A percentile compares a stretch with the other conserved stretches of the same genome.
Evolutionary conservation across 208 protist genomes (phyloP).

Genomic region (Trypanosoma vivax): DNA sequence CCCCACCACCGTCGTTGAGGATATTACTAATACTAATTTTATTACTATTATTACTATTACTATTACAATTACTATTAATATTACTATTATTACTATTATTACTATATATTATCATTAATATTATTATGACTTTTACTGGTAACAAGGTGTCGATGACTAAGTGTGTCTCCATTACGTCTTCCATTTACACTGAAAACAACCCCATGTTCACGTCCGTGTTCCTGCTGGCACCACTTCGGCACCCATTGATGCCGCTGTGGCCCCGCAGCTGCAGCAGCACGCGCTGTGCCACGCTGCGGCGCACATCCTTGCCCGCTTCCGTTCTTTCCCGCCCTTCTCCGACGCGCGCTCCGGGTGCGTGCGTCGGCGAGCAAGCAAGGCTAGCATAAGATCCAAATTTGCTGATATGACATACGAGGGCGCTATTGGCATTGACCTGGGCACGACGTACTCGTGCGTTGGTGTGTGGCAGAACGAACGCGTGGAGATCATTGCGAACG

Average conservation of each 20-base stretch:
- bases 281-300: background rate
- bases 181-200: no score
- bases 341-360: no score
- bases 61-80: background rate
- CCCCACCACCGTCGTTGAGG: no score
- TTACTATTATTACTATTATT: background rate
- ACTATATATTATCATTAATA: no score
- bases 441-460: slow-evolving; percentile 95
- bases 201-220: no score
- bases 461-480: slow-evolving; percentile 92
- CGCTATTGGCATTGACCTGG: slow-evolving; percentile 87
- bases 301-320: background rate
- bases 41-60: background rate
- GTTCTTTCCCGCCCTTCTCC: background rate
- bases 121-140: no score
- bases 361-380: background rate
- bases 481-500: slow-evolving; percentile 99
- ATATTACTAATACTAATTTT: background rate
- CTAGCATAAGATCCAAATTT: background rate
- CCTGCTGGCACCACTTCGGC: no score
- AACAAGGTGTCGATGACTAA: no score
- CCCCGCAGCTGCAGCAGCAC: no score
- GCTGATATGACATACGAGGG: slow-evolving; percentile 35
- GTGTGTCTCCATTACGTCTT: no score
- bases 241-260: no score